Percentiles rank a stretch among this genome's conserved stretches.
Evolutionary conservation across 202 grass and related monocot species (phyloP).

Genomic region (Panicum virgatum): DNA sequence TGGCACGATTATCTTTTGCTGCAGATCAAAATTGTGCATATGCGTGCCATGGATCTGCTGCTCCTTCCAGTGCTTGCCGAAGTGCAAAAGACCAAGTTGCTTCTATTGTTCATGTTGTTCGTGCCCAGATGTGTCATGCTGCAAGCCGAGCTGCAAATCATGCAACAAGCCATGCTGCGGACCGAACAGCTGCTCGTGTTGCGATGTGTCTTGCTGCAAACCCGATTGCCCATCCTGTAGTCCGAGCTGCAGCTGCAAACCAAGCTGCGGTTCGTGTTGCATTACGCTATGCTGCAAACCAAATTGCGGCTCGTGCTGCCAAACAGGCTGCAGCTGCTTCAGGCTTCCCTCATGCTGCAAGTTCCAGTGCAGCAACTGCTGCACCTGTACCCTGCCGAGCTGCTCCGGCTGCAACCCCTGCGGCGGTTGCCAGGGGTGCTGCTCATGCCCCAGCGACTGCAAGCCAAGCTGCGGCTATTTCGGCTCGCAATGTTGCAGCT

Average conservation of each 20-base stretch:
- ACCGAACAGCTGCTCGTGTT: slow-evolving; percentile 11
- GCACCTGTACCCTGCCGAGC: slow-evolving; percentile 33
- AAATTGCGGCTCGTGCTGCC: slow-evolving; percentile 27
- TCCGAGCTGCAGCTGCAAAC: slow-evolving; percentile 27
- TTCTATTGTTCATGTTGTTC: slow-evolving; percentile 49
- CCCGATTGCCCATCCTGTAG: slow-evolving; percentile 18
- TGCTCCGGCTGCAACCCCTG: slow-evolving; percentile 34
- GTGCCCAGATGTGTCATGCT: slow-evolving; percentile 24
- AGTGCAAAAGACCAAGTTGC: slow-evolving; percentile 36
- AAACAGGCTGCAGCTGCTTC: slow-evolving; percentile 19
- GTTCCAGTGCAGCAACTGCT: slow-evolving; percentile 28
- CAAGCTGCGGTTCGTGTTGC: slow-evolving; percentile 33
- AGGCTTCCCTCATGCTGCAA: slow-evolving; percentile 22
- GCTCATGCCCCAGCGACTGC: slow-evolving; percentile 31
- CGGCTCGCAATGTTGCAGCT: slow-evolving; percentile 29
- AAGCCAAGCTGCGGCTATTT: slow-evolving; percentile 48
- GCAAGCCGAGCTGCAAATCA: slow-evolving; percentile 22
- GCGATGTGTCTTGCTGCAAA: slow-evolving; percentile 5
- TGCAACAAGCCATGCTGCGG: slow-evolving; percentile 23
- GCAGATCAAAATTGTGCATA: slow-evolving; percentile 73
- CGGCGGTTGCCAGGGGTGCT: slow-evolving; percentile 45
- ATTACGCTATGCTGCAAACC: slow-evolving; percentile 12
- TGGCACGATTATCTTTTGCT: neutral
- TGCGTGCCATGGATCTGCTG: slow-evolving; percentile 75
- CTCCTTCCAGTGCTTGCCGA: slow-evolving; percentile 48